Base-by-base conservation (phyloP, 176 grass and related monocot genomes). In the Thalia dealbata region DNA sequence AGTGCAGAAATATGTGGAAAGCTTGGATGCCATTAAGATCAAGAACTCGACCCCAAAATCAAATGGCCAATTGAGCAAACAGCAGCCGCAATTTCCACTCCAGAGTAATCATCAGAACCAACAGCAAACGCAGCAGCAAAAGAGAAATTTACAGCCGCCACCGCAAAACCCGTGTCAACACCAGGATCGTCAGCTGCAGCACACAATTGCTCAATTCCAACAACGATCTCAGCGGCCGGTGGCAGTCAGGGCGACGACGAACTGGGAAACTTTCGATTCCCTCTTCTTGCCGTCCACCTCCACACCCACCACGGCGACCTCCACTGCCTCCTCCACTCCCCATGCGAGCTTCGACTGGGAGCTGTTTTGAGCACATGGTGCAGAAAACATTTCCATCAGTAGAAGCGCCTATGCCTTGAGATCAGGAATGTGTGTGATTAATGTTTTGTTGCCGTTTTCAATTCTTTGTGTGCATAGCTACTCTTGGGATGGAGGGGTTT, bases 201-300 rank as follows among this genome's bases (percentile, higher is more conserved):
- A 65, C 43, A 14, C 72, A 6, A 50, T 41, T 4, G 22, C 50
- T 23, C 64, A 81, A 43, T 63, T 52, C 13, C 30, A 61, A 10
- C 74, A 32, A 65, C 15, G 9, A 10, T 63, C 73, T 44, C 78
- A 50, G 59, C 86, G 72, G 76, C 65, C 80, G 25, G 69, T 69
- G 73, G 81, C 76, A 7, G 73, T 78, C 5, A 90, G 82, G 18
- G 84, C 84, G 7, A 90, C 84, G 18, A 86, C 84, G 7, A 88
- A 81, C 76, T 92, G 93, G 93, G 93, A 92, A 61, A 52, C 80
- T 30, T 97, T 97, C 75, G 93, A 97, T 81, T 85, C 92, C 15
- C 89, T 92, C 24, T 90, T 87, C 0, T 78, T 82, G 28, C 92
- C 87, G 14, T 82, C 93, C 29, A 75, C 85, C 8, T 69, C 82